Percentiles rank a stretch among this genome's conserved stretches.
Evolutionary conservation across 345 rosid genomes (phyloP).

Genomic region (Citrus maxima): DNA sequence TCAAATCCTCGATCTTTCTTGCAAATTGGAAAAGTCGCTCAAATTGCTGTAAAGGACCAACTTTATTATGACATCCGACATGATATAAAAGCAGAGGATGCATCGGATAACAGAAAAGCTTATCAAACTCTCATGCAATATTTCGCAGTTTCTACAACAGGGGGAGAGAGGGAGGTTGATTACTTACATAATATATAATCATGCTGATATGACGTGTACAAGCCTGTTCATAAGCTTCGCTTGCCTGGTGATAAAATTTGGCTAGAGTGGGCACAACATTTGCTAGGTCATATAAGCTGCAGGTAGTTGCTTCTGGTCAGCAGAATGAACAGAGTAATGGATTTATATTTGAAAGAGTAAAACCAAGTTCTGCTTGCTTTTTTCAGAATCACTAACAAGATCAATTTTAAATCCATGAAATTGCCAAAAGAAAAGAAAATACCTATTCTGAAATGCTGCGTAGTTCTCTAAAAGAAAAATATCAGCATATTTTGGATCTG

Average conservation of each 20-base stretch:
- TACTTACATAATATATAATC: constrained; percentile 89
- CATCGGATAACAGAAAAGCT: neutral
- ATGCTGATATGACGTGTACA: constrained; percentile 94
- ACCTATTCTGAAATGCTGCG: constrained; percentile 99
- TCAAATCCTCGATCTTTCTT: constrained; percentile 82
- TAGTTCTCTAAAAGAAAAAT: constrained; percentile 91
- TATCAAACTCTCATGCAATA: neutral
- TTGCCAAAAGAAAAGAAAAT: neutral
- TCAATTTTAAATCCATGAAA: neutral
- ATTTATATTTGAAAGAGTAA: neutral
- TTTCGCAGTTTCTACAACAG: neutral
- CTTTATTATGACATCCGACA: constrained; percentile 7
- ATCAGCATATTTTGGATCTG: constrained; percentile 91
- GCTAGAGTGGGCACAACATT: constrained; percentile 95
- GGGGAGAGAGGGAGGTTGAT: neutral
- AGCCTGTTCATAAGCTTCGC: constrained; percentile 98
- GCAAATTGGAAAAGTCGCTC: constrained; percentile 94
- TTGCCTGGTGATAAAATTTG: constrained; percentile 98
- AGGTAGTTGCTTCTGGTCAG: constrained; percentile 33
- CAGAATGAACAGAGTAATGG: neutral
- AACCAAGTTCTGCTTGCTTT: neutral
- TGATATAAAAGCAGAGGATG: neutral
- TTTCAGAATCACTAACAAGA: neutral
- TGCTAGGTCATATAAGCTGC: constrained; percentile 95
- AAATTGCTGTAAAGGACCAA: constrained; percentile 68